Evolutionary conservation across 345 rosid species (phyloP).

Genomic region (Brassica napus): DNA sequence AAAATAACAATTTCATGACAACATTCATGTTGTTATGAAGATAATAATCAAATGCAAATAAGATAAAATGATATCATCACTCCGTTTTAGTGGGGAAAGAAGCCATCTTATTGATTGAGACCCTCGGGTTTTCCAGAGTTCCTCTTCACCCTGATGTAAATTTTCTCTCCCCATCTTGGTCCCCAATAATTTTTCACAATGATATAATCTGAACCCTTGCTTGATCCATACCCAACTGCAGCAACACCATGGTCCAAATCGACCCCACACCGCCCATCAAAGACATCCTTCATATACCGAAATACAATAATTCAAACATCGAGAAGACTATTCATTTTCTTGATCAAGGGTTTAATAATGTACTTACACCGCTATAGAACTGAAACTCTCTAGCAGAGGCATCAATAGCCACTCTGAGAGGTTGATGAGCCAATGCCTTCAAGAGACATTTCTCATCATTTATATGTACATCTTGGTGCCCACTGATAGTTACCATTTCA

Average conservation of each 20-base stretch:
- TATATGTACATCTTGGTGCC: slow-evolving; percentile 58
- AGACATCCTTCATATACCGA: slow-evolving; percentile 57
- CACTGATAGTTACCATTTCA: slow-evolving; percentile 49
- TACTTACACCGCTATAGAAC: not conserved
- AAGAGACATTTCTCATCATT: slow-evolving; percentile 56
- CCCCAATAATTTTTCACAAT: slow-evolving; percentile 76
- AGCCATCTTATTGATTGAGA: slow-evolving; percentile 70
- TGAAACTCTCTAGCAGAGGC: slow-evolving; percentile 76
- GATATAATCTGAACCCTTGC: slow-evolving; percentile 61
- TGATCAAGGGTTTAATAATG: not conserved
- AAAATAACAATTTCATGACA: not conserved
- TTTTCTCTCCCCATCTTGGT: slow-evolving; percentile 64
- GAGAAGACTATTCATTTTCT: not conserved
- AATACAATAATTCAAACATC: not conserved
- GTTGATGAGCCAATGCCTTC: slow-evolving; percentile 78
- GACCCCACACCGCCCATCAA: slow-evolving; percentile 63
- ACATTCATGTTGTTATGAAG: not conserved
- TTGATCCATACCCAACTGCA: slow-evolving; percentile 80
- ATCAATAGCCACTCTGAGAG: slow-evolving; percentile 73
- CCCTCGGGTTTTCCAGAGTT: slow-evolving; percentile 77
- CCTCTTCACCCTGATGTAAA: slow-evolving; percentile 66
- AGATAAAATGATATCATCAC: slow-evolving; percentile 22
- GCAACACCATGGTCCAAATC: slow-evolving; percentile 78
- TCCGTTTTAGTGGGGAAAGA: slow-evolving; percentile 68
- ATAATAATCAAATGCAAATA: not conserved